Evolutionary conservation across 140 eudicot species (phyloP).

Genomic region (Flaveria floridana): DNA sequence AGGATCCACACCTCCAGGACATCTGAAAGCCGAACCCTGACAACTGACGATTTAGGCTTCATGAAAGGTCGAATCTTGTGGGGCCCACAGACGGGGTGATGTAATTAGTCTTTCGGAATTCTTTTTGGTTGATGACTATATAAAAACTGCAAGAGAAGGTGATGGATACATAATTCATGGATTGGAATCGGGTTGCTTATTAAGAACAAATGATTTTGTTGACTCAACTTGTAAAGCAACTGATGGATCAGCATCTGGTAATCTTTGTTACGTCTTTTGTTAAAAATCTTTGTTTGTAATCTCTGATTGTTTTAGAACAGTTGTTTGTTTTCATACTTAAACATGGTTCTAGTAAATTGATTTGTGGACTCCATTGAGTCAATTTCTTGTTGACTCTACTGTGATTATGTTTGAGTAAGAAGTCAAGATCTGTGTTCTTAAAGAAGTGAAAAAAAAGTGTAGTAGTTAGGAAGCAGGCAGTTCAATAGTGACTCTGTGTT

Average conservation of each 20-base stretch:
- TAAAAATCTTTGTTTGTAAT: constrained; percentile 33
- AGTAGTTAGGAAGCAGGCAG: constrained; percentile 34
- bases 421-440: constrained; percentile 1
- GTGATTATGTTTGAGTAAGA: neutral
- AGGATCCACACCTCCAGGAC: constrained; percentile 58
- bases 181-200: constrained; percentile 28
- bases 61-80: constrained; percentile 27
- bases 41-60: constrained; percentile 28
- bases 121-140: constrained; percentile 37
- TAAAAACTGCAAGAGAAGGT: constrained; percentile 29
- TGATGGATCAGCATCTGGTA: constrained; percentile 29
- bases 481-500: constrained; percentile 24
- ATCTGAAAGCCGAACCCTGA: constrained; percentile 81
- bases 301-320: constrained; percentile 37
- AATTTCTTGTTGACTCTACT: neutral
- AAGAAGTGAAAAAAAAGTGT: constrained; percentile 12
- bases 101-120: constrained; percentile 36
- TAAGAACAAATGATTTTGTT: constrained; percentile 26
- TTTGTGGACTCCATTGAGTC: constrained; percentile 1
- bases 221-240: constrained; percentile 35
- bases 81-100: constrained; percentile 27
- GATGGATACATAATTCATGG: constrained; percentile 30
- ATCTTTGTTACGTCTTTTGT: constrained; percentile 26
- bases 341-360: constrained; percentile 32
- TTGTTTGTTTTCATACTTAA: constrained; percentile 31